These are phyloP conservation scores for Nephelium lappaceum DNA, from an alignment of 345 rosid species.

Conservation along the genomic window DNA sequence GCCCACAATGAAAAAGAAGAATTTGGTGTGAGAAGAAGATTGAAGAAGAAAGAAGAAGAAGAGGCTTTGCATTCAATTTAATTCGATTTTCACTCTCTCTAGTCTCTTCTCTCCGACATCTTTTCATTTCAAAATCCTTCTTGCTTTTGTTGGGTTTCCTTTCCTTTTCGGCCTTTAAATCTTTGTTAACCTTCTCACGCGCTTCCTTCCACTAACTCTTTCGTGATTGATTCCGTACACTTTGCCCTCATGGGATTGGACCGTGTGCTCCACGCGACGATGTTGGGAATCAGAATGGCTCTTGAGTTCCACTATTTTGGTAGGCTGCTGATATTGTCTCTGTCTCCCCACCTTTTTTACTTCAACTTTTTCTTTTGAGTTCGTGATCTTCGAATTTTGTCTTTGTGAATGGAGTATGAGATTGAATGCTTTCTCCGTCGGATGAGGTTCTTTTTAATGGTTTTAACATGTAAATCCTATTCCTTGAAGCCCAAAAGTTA, in stretches of 20 bases:
- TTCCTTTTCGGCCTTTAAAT: neutral
- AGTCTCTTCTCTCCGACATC: too few species aligned
- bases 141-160: neutral
- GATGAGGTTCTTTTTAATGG: too few species aligned
- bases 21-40: too few species aligned
- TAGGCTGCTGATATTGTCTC: too few species aligned
- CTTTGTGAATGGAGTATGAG: too few species aligned
- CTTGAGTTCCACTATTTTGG: neutral
- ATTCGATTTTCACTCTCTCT: neutral
- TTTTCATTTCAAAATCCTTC: conserved; percentile 11
- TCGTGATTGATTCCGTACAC: neutral
- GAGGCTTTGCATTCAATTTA: neutral
- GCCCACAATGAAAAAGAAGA: neutral
- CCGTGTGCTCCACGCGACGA: neutral
- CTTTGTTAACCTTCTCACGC: neutral
- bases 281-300: neutral
- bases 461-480: too few species aligned
- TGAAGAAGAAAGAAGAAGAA: neutral
- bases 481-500: too few species aligned
- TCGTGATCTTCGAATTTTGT: too few species aligned
- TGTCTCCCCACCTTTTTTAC: too few species aligned
- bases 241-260: neutral
- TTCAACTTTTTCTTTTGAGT: too few species aligned
- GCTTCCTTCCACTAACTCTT: neutral
- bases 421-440: too few species aligned